These are phyloP conservation scores for Tetracladium maxilliforme DNA, from an alignment of 2,329 filamentous ascomycete species.

Conservation along the genomic window DNA sequence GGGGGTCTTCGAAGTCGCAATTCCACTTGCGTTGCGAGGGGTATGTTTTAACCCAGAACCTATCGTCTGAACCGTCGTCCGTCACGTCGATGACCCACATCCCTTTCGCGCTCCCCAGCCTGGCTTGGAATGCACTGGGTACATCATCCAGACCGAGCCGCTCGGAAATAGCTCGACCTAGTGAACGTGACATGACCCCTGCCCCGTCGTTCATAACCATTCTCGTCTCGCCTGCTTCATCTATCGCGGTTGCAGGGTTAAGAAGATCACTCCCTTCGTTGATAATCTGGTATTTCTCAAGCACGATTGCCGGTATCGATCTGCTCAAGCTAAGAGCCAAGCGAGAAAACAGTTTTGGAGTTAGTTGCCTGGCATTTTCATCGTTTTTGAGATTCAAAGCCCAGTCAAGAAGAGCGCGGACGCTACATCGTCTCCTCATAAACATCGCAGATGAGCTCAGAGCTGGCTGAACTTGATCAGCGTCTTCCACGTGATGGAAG, in stretches of 20 bases:
- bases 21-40: slow-evolving; percentile 58
- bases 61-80: slow-evolving; percentile 24
- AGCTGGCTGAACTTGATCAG: background rate
- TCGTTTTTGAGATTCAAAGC: slow-evolving; percentile 1
- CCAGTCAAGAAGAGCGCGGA: background rate
- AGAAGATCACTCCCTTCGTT: slow-evolving; percentile 19
- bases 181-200: slow-evolving; percentile 43
- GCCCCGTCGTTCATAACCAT: slow-evolving; percentile 56
- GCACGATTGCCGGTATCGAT: slow-evolving; percentile 27
- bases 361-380: background rate
- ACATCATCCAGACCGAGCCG: slow-evolving; percentile 33
- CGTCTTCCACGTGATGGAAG: slow-evolving; percentile 13
- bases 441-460: background rate
- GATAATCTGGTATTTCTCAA: slow-evolving; percentile 30
- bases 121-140: slow-evolving; percentile 52
- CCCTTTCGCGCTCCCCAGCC: slow-evolving; percentile 61
- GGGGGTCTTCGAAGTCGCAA: slow-evolving; percentile 20
- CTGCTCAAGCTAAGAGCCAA: slow-evolving; percentile 30
- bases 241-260: slow-evolving; percentile 16
- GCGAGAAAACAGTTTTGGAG: background rate
- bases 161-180: slow-evolving; percentile 36
- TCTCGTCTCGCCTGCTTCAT: slow-evolving; percentile 8
- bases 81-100: slow-evolving; percentile 52
- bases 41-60: slow-evolving; percentile 49
- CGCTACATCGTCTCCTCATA: background rate